Base-by-base conservation (phyloP, 2,329 filamentous ascomycete species). In the Berkeleyomyces basicola region DNA sequence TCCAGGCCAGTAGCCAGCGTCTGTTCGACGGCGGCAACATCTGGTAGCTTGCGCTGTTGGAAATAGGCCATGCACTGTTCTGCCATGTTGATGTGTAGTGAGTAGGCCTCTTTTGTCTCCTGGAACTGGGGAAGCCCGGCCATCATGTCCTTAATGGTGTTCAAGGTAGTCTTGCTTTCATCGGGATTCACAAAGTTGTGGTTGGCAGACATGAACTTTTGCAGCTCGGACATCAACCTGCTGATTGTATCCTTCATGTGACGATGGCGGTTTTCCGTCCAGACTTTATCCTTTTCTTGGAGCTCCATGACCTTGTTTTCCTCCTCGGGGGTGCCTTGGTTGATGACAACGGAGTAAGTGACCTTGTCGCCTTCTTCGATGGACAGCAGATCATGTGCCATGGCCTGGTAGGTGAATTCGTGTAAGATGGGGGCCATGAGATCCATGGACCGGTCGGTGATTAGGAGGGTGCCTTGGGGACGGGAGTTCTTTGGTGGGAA, bases 221-320 rank as follows among this genome's bases (percentile, higher is more conserved):
- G 85, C 70, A 99, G 97, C 71, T 97, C 92, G 63, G 84, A 82
- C 79, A 92, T 93, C 65, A 99, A 78, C 73, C 92, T 95, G 70
- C 92, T 88, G 68, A 97, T 91, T 2, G 93, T 93, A 72, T 97
- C 91, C 72, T 95, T 96, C 93, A 99, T 99, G 74, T 99, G 93
- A 61, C 84, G 82, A 74, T 99, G 93, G 62, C 93, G 82, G 70
- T 96, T 96, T 65, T 93, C 88, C 33, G 95, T 85, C 93, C 93
- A 99, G 57, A 99, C 88, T 71, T 86, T 87, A 75, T 99, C 93
- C 69, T 89, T 87, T 67, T 99, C 93, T 40, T 80, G 80, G 58
- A 99, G 86, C 68, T 96, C 90, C 80, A 96, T 87, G 53, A 96
- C 91, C 72, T 95, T 96, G 65, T 88, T 82, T 71, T 95, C 83